phyloP scores from a whole-genome alignment of 495 filamentous ascomycete species.

The Penicillium dipodomyicola region DNA sequence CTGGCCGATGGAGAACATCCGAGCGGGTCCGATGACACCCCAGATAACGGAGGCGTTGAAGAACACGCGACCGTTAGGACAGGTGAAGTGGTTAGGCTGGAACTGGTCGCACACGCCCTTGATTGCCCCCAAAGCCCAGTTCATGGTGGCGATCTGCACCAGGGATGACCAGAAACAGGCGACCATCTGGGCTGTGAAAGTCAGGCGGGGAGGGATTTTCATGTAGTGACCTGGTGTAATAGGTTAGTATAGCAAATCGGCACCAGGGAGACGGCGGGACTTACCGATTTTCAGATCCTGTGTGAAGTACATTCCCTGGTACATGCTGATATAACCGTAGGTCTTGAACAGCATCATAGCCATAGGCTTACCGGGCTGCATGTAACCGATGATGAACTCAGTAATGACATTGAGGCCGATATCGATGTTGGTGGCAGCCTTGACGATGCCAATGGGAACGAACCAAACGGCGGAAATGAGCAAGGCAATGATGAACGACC shows the following conservation, averaged over 20 bases:
- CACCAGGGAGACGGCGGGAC: background rate
- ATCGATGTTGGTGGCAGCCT: constrained; percentile 53
- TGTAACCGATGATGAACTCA: constrained; percentile 64
- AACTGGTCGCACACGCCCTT: constrained; percentile 46
- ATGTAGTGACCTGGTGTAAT: constrained; percentile 55
- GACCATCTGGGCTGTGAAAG: constrained; percentile 57
- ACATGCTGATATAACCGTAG: constrained; percentile 57
- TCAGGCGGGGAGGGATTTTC: constrained; percentile 61
- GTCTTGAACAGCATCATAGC: constrained; percentile 68
- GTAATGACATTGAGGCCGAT: constrained; percentile 58
- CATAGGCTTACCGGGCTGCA: constrained; percentile 58
- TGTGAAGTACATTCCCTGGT: constrained; percentile 53
- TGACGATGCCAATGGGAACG: constrained; percentile 53
- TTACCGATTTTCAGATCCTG: constrained; percentile 51
- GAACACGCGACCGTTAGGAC: constrained; percentile 60
- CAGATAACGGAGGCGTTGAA: constrained; percentile 58
- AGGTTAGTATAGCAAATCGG: background rate
- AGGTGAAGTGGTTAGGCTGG: constrained; percentile 56
- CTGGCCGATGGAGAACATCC: constrained; percentile 51
- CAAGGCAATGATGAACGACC: constrained; percentile 53
- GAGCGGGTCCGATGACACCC: constrained; percentile 51
- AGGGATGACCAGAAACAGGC: constrained; percentile 56
- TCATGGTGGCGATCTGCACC: constrained; percentile 59
- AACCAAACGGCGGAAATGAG: constrained; percentile 51
- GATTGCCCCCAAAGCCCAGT: constrained; percentile 60